phyloP scores from a whole-genome alignment of 2,329 filamentous ascomycete species.

The Pezizomycotina sp. region DNA sequence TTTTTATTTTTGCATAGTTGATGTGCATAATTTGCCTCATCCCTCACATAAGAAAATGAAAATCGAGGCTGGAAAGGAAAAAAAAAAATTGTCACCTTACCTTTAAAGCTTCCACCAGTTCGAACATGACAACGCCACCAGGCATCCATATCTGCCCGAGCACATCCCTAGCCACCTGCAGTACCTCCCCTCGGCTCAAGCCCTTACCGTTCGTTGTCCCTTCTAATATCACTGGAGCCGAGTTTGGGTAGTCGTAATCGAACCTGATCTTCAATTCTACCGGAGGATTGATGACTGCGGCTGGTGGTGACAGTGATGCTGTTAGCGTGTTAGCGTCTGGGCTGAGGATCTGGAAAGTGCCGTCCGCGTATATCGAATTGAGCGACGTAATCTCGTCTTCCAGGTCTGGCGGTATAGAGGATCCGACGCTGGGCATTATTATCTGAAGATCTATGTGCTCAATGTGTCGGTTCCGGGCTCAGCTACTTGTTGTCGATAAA shows the following conservation, averaged over 20 bases:
- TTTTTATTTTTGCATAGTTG: conserved; percentile 16
- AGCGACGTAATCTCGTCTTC: conserved; percentile 62
- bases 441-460: too few species aligned
- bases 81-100: conserved; percentile 32
- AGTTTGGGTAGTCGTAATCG: conserved; percentile 54
- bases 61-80: conserved; percentile 9
- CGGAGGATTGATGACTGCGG: conserved; percentile 39
- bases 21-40: conserved; percentile 25
- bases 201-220: conserved; percentile 60
- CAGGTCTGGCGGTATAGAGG: conserved; percentile 31
- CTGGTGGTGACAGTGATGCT: conserved; percentile 45
- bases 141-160: conserved; percentile 51
- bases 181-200: conserved; percentile 46
- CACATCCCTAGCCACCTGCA: conserved; percentile 51
- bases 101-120: conserved; percentile 63
- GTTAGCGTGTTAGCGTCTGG: conserved; percentile 27
- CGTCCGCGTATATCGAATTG: conserved; percentile 65
- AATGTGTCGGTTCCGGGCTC: too few species aligned
- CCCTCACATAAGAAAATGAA: conserved; percentile 12
- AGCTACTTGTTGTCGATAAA: too few species aligned
- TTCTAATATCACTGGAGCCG: conserved; percentile 55
- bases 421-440: too few species aligned
- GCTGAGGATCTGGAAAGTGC: conserved; percentile 36
- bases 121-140: conserved; percentile 73
- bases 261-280: conserved; percentile 47